phyloP scores from a whole-genome alignment of 352 stramenopile genomes.

The Phytophthora constricta region DNA sequence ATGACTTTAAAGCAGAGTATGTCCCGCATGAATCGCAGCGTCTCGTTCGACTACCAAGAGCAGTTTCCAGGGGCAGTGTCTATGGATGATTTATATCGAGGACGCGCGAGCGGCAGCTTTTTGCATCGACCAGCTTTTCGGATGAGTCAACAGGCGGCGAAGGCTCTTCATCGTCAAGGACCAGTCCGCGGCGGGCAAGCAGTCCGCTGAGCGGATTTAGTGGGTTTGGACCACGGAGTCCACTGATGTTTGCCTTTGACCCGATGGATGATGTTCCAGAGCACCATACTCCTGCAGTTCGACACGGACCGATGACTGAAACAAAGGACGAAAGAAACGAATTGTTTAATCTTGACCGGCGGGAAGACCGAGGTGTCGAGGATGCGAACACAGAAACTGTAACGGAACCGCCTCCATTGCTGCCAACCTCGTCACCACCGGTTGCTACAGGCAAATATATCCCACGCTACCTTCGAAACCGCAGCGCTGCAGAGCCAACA shows the following conservation, averaged over 20 bases:
- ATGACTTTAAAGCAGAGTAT: slow-evolving; percentile 52
- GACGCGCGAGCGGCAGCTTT: slow-evolving; percentile 47
- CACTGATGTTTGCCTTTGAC: slow-evolving; percentile 82
- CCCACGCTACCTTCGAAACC: slow-evolving; percentile 76
- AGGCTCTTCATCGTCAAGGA: slow-evolving; percentile 40
- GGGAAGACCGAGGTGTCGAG: slow-evolving; percentile 19
- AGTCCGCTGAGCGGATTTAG: slow-evolving; percentile 61
- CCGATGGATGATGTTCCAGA: slow-evolving; percentile 71
- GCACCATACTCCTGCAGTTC: slow-evolving; percentile 27
- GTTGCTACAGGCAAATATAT: slow-evolving; percentile 73
- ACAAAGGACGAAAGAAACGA: slow-evolving; percentile 36
- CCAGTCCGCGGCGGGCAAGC: slow-evolving; percentile 60
- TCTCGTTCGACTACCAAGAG: slow-evolving; percentile 81
- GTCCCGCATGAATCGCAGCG: slow-evolving; percentile 70
- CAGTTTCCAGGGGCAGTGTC: slow-evolving; percentile 34
- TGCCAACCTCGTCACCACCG: slow-evolving; percentile 65
- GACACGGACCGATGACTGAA: slow-evolving; percentile 24
- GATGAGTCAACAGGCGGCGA: slow-evolving; percentile 62
- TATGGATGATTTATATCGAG: slow-evolving; percentile 68
- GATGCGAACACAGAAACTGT: slow-evolving; percentile 19
- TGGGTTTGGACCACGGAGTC: slow-evolving; percentile 70
- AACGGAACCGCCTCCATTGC: slow-evolving; percentile 42
- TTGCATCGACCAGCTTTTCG: slow-evolving; percentile 59
- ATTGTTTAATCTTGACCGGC: slow-evolving; percentile 34
- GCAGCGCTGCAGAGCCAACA: slow-evolving; percentile 50